Evolutionary conservation across 164 flowering plant genomes (phyloP), one percentile per base, ranked within the genome.

Genomic region (Macadamia integrifolia): DNA sequence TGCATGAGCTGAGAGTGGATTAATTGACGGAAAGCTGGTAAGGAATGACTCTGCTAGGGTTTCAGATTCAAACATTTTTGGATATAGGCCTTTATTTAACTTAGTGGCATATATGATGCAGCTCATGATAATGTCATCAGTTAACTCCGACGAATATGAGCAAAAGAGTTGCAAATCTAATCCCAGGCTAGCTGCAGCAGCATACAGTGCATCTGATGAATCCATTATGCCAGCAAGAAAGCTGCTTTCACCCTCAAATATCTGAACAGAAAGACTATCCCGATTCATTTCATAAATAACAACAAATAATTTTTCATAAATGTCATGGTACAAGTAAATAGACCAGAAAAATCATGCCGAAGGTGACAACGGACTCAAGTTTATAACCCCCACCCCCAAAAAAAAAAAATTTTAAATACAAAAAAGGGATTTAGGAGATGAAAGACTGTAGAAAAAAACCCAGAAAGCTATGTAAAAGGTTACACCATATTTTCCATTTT

Each of bases 41-140:
- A 92, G 97, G 69, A 95, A 92, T 30, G 91, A 87, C 76, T 95
- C 98, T 70, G 90, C 99, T 58, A 89, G 79, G 70, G 88, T 88
- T 81, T 92, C 96, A 66, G 93, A 86, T 67, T 92, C 99, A 18
- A 86, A 84, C 89, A 95, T 88, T 74, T 70, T 79, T 55, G 97
- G 83, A 75, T 76, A 87, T 44, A 79, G 61, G 58, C 82, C 75
- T 74, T 69, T 73, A 50, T 75, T 80, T 64, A 71, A 74, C 71
- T 75, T 79, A 13, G 72, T 58, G 50, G 80, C 80, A 80, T 73
- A 56, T 53, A 63, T 67, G 66, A 92, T 88, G 81, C 84, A 83
- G 68, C 75, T 85, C 78, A 88, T 52, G 69, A 95, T 82, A 70
- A 92, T 86, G 66, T 90, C 89, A 77, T 88, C 92, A 15, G 99